Evolutionary conservation across 1,139 yeast species (phyloP).

Genomic region (Suhomyces terraborum): DNA sequence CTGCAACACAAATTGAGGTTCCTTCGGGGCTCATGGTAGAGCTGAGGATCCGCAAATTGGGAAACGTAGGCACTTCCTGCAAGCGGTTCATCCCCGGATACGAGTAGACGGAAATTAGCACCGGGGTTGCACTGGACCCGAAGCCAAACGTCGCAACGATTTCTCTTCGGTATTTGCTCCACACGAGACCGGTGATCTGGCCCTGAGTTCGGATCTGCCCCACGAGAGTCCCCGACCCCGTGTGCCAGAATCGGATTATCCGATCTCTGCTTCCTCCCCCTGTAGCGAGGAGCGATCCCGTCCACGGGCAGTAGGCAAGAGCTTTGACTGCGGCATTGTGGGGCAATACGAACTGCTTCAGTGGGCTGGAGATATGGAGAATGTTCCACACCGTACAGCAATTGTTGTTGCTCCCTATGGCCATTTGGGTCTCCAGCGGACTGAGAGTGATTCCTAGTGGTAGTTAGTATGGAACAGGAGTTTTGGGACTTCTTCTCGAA

Average conservation of each 20-base stretch:
- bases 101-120: constrained; percentile 54
- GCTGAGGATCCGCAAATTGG: constrained; percentile 61
- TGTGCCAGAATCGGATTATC: constrained; percentile 77
- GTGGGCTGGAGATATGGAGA: constrained; percentile 40
- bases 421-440: constrained; percentile 49
- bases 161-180: constrained; percentile 69
- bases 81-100: constrained; percentile 63
- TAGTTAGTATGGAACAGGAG: constrained; percentile 17
- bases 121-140: constrained; percentile 41
- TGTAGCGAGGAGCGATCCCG: constrained; percentile 41
- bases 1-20: constrained; percentile 64
- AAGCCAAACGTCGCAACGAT: constrained; percentile 82
- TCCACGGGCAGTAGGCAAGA: constrained; percentile 49
- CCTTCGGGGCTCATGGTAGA: constrained; percentile 68
- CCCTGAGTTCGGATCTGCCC: constrained; percentile 57
- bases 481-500: too few species aligned
- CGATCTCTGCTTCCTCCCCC: constrained; percentile 50
- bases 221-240: constrained; percentile 69
- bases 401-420: constrained; percentile 77
- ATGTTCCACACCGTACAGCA: constrained; percentile 70
- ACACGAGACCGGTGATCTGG: constrained; percentile 76
- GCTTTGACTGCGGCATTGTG: constrained; percentile 49
- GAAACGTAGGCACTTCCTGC: constrained; percentile 52
- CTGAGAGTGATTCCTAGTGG: constrained; percentile 55
- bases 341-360: constrained; percentile 46